Base-by-base conservation (phyloP, 1,139 yeast genomes). In the Geotrichum histeridarum region DNA sequence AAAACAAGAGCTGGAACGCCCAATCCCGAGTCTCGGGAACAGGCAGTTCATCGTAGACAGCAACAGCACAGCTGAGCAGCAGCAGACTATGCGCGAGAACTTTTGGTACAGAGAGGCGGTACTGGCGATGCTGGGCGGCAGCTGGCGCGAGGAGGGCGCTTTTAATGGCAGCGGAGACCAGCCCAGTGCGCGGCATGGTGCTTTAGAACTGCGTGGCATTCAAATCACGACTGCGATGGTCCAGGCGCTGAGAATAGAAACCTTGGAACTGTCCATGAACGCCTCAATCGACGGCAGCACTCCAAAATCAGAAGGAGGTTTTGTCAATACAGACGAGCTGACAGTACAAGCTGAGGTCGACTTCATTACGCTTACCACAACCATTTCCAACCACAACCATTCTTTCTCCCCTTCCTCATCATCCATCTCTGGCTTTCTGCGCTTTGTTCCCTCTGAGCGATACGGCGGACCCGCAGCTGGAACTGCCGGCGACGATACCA, bases 81-180 rank as follows among this genome's bases (percentile, higher is more conserved):
- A 86, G 79, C 56, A 75, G 70, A 59, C 67, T 61, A 45, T 82
- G 70, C 76, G 81, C 57, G 82, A 82, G 59, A 72, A 80, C 4
- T 93, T 90, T 67, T 93, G 99, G 99, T 78, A 86, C 55, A 73
- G 95, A 55, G 82, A 85, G 55, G 75, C 77, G 54, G 67, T 93
- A 1, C 70, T 93, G 53, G 76, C 77, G 44, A 73, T 75, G 31
- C 63, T 93, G 12, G 67, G 70, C 2, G 96, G 95, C 1, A 61
- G 68, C 1, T 91, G 98, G 98, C 8, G 11, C 12, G 43, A 39
- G 31, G 31, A 12, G 7, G 43, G 30, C 22, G 14, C 17, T 37
- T 37, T 8, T n/a, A 17, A 5, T 38, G 18, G 11, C 2, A 17
- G 18, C 27, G 22, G 12, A 12, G 31, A 15, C n/a, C 17, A 14